A percentile compares a stretch with the other conserved stretches of the same genome.
These are phyloP conservation scores for Phytopythium chamaehyphon DNA, from an alignment of 352 stramenopile genomes.

Conservation along the genomic window DNA sequence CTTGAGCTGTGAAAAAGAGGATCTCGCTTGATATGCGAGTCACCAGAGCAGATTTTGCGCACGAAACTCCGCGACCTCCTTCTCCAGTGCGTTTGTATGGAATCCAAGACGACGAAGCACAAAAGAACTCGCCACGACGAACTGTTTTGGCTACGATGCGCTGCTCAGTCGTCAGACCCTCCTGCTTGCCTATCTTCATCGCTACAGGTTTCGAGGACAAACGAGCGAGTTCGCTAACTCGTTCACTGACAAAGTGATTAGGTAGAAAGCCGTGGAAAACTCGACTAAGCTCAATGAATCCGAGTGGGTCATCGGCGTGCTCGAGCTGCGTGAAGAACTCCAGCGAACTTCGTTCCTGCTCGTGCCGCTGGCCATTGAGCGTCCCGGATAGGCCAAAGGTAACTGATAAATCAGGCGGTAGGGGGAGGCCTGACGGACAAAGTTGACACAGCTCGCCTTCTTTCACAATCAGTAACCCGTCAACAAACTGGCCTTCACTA, in stretches of 20 bases:
- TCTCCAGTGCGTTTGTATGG: constrained; percentile 26
- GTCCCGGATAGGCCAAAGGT: constrained; percentile 47
- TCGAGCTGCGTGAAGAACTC: constrained; percentile 64
- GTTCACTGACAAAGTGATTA: constrained; percentile 23
- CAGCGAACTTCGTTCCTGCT: constrained; percentile 19
- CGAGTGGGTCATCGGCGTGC: constrained; percentile 33
- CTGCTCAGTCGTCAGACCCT: background rate
- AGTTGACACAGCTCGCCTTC: constrained; percentile 51
- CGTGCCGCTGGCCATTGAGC: constrained; percentile 17
- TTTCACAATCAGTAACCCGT: constrained; percentile 46
- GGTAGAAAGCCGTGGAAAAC: constrained; percentile 53
- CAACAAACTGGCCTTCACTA: constrained; percentile 47
- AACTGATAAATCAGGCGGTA: constrained; percentile 40
- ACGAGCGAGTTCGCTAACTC: constrained; percentile 6
- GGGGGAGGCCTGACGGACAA: constrained; percentile 26
- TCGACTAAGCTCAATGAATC: constrained; percentile 39
- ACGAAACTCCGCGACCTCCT: constrained; percentile 18
- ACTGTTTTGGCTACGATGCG: constrained; percentile 17
- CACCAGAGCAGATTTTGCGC: constrained; percentile 43
- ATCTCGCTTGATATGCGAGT: constrained; percentile 35
- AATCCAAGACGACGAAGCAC: constrained; percentile 51
- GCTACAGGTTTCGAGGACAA: background rate
- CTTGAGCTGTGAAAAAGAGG: constrained; percentile 41
- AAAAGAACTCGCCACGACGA: constrained; percentile 43
- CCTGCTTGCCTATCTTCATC: constrained; percentile 8